phyloP scores from a whole-genome alignment of 1,284 basidiomycete genomes.

The Cryptococcus maquisensis region DNA sequence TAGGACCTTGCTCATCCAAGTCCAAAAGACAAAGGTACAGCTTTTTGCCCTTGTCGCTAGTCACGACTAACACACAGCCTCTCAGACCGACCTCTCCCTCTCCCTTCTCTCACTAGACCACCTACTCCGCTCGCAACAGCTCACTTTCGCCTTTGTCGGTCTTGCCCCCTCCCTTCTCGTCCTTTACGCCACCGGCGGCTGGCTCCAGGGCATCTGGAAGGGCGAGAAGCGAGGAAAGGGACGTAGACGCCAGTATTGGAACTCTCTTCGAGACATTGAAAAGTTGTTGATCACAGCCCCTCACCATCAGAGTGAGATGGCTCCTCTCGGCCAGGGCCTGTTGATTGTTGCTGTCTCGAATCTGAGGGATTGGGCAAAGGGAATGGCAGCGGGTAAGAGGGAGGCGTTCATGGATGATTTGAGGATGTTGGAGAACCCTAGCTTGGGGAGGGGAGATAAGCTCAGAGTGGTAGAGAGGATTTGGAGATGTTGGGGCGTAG shows the following conservation, averaged over 20 bases:
- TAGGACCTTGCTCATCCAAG: conserved; percentile 82
- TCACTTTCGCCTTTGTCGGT: conserved; percentile 96
- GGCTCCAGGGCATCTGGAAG: conserved; percentile 54
- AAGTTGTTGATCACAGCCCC: conserved; percentile 55
- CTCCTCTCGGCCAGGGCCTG: conserved; percentile 50
- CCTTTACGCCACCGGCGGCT: conserved; percentile 65
- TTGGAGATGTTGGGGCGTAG: conserved; percentile 78
- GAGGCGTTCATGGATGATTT: conserved; percentile 81
- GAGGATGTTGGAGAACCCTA: conserved; percentile 70
- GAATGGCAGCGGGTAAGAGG: conserved; percentile 24
- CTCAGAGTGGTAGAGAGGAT: conserved; percentile 75
- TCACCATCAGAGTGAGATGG: conserved; percentile 41
- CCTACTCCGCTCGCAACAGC: conserved; percentile 86
- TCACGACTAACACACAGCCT: neutral
- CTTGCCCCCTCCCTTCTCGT: conserved; percentile 84
- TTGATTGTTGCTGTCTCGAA: conserved; percentile 50
- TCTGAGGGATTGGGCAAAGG: conserved; percentile 47
- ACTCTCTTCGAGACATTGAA: conserved; percentile 57
- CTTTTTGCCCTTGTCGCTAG: neutral
- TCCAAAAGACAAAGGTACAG: conserved; percentile 89
- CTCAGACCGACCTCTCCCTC: conserved; percentile 84
- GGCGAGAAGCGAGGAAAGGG: conserved; percentile 47
- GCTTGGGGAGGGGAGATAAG: conserved; percentile 64
- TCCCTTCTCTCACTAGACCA: conserved; percentile 80
- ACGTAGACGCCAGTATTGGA: conserved; percentile 47